Evolutionary conservation across 768 basidiomycete species (phyloP), one percentile per base, ranked within the genome.

Genomic region (Pleurotus djamor): DNA sequence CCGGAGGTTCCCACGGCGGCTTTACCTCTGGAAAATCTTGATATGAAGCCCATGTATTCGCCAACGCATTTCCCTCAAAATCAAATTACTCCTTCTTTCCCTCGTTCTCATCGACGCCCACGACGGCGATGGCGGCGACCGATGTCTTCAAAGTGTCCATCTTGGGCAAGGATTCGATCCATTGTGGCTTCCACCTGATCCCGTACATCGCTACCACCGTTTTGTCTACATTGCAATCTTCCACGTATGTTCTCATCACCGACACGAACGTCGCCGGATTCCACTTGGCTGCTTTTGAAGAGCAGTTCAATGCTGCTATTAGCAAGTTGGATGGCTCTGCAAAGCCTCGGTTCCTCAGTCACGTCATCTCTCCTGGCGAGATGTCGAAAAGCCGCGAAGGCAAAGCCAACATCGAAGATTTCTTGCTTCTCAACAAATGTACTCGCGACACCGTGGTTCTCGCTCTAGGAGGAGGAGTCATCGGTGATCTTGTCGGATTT

Each of bases 401-500:
- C 58, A 98, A 98, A 72, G 96, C 94, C 2, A 80, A 87, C 60
- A 88, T 98, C 65, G 96, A 98, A 70, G 96, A 99, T 73, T 98
- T 89, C 73, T 77, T 99, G 48, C 79, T 98, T 58, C 78, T 87
- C 14, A 86, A 96, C 66, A 85, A 84, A 71, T 97, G 95, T 69
- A 97, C 96, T 2, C 79, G 97, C 60, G 96, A 96, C 71, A 95
- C 91, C 2, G 93, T 99, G 62, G 79, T 98, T 58, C 75, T 99
- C 57, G 96, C 96, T 0, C 82, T 99, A 21, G 97, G 97, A 35
- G 96, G 97, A 36, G 97, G 97, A 33, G 97, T 99, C 58, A 92
- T 99, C 60, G 97, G 97, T 10, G 96, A 99, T 75, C 80, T 98
- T 17, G 88, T 95, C 59, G 97, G 97, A 35, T 99, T 96, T 67